These are phyloP conservation scores for Fusarium paranaense DNA, from an alignment of 2,329 filamentous ascomycete genomes.

Conservation along the genomic window DNA sequence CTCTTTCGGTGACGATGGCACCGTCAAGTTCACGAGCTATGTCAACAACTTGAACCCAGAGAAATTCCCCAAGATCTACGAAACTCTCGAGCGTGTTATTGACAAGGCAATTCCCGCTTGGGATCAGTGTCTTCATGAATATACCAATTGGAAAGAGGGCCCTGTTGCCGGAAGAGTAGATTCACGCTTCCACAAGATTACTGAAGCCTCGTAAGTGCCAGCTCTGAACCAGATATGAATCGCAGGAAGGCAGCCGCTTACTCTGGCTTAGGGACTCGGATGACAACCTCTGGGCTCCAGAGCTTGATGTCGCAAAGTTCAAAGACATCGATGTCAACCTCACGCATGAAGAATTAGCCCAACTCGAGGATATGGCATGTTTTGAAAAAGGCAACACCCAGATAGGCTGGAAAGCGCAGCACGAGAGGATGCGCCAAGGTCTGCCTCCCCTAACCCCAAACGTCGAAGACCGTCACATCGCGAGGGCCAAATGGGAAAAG, in stretches of 20 bases:
- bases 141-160: rapidly evolving
- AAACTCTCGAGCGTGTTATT: background rate
- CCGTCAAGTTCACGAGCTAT: background rate
- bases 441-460: constrained; percentile 2
- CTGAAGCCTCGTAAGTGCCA: background rate
- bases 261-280: background rate
- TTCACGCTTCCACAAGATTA: background rate
- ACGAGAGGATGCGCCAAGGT: background rate
- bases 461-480: background rate
- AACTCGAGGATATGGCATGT: background rate
- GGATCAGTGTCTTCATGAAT: constrained; percentile 3
- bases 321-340: background rate
- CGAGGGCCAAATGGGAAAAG: background rate
- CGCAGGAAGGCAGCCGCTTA: background rate
- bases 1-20: background rate
- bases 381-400: background rate
- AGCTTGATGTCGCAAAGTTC: background rate
- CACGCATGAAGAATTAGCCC: background rate
- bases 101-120: constrained; percentile 3
- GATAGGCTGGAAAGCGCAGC: background rate
- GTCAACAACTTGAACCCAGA: constrained; percentile 7
- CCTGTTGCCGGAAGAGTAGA: background rate
- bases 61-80: background rate
- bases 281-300: background rate
- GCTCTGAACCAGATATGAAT: background rate